A percentile compares a stretch with the other conserved stretches of the same genome.
Conservation (phyloP, 495 filamentous ascomycete genomes). For the Aspergillus sclerotioniger region DNA sequence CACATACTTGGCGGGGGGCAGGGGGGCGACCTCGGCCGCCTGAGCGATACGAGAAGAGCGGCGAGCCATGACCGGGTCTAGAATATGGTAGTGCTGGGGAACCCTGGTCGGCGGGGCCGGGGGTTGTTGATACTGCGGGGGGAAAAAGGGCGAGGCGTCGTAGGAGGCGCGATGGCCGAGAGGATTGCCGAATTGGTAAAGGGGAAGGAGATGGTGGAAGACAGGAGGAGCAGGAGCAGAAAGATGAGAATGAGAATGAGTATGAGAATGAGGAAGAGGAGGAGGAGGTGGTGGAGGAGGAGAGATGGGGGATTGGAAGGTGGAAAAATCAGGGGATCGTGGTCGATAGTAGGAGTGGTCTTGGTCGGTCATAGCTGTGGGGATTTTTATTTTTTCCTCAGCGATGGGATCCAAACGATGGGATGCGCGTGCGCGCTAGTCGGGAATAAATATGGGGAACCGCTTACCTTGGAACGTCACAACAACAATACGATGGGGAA, state of each 20-base stretch:
- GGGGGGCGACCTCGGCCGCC: constrained; percentile 28
- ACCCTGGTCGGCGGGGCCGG: constrained; percentile 14
- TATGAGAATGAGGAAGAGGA: too few relatives aligned
- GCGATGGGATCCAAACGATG: neutral
- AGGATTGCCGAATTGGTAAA: constrained; percentile 32
- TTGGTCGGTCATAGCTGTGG: constrained; percentile 41
- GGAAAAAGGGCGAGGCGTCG: constrained; percentile 42
- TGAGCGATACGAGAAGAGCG: constrained; percentile 44
- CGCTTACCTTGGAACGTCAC: constrained; percentile 1
- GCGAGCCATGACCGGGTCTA: constrained; percentile 45
- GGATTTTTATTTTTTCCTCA: constrained; percentile 10
- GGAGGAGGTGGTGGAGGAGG: constrained; percentile 16
- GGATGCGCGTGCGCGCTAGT: constrained; percentile 14
- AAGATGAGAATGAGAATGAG: too few relatives aligned
- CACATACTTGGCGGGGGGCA: constrained; percentile 38
- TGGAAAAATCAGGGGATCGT: constrained; percentile 49
- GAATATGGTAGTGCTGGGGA: constrained; percentile 32
- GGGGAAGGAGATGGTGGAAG: constrained; percentile 14
- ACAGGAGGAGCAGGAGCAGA: constrained; percentile 11
- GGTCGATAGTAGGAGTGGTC: constrained; percentile 45
- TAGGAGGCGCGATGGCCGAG: constrained; percentile 43
- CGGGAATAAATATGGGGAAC: constrained; percentile 9
- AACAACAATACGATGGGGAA: neutral
- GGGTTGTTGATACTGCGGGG: constrained; percentile 34
- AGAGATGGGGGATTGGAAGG: constrained; percentile 38